Base-by-base conservation (phyloP, 2,329 filamentous ascomycete genomes). In the Apiospora phragmitis region DNA sequence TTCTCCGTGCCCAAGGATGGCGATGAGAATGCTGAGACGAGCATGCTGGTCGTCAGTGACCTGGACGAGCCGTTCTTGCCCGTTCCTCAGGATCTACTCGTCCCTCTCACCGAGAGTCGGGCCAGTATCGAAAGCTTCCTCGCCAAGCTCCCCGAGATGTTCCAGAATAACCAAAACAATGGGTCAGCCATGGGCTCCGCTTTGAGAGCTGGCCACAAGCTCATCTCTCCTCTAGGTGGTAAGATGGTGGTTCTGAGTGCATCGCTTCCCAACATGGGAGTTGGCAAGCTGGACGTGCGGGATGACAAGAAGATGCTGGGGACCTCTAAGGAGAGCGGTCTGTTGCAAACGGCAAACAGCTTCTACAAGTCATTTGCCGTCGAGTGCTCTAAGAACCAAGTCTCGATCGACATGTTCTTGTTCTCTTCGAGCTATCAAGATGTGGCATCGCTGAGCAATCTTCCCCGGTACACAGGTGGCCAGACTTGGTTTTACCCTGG, bases 331-430 rank as follows among this genome's bases (percentile, higher is more conserved):
- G 96, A 99, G 81, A 94, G 90, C 74, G 86, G 88, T 72, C 87
- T 99, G 42, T 85, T 99, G 68, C 95, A 98, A 81, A 98, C 96
- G 0, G 93, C 90, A 51, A 98, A 94, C 84, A 94, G 93, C 79
- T 99, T 98, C 83, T 99, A 98, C 88, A 99, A 99, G 87, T 97
- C 94, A 77, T 99, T 99, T 78, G 96, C 96, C 0, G 96, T 99
- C 3, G 96, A 99, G 80, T 99, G 96, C 83, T 98, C 95, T 47
- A 99, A 99, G 86, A 97, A 97, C 75, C 96, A 99, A 82, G 96
- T 99, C 38, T 98, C 95, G 0, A 94, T 99, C 75, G 95, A 98
- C 81, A 98, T 98, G 95, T 98, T 98, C 85, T 86, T 98, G 68
- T 98, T 97, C 84, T 96, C 94, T 4, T 95, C 94, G 21, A 93